Base-by-base conservation (phyloP, 805 yeast species). In the Saccharomycopsis babjevae region DNA sequence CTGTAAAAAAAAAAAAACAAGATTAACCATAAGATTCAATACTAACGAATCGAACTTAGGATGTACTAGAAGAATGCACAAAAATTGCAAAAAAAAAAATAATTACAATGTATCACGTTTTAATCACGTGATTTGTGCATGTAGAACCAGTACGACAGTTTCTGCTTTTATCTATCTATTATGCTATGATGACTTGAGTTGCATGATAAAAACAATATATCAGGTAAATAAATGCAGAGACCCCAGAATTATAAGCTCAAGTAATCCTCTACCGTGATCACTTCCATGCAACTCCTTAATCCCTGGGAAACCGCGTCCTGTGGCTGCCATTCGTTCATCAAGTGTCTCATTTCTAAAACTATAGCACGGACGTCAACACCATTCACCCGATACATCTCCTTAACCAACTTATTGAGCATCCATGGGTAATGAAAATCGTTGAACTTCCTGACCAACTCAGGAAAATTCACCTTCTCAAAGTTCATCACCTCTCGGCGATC, bases 301-400 rank as follows among this genome's bases (percentile, higher is more conserved):
- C 90, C 96, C 69, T 88, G 90, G 67, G 90, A 73, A 8, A 81
- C 82, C 70, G 90, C 89, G 0, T 88, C 81, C 40, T 86, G 92
- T 0, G 99, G 98, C 57, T 82, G 81, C 99, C 99, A 93, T 28
- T 76, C 73, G 57, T 85, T 91, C 70, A 89, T 91, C 69, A 86
- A 86, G 34, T 76, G 77, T 64, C 86, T 82, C 42, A 92, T 76
- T 52, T 76, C 74, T 34, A 79, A 74, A 32, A 90, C 80, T 63
- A 86, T 89, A 10, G 76, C 42, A 8, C 36, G 57, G 15, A 39
- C 34, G 16, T 61, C 57, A 5, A 63, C 20, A 42, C 56, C 55
- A 2, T 46, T 46, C 1, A 63, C 59, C 13, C 57, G 13, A 43
- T 61, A 54, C 28, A 63, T 40, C 55, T 86, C 96, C 65, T 82